Conservation (phyloP, 2,329 filamentous ascomycete genomes). For the Ploettnerulaceae sp. region DNA sequence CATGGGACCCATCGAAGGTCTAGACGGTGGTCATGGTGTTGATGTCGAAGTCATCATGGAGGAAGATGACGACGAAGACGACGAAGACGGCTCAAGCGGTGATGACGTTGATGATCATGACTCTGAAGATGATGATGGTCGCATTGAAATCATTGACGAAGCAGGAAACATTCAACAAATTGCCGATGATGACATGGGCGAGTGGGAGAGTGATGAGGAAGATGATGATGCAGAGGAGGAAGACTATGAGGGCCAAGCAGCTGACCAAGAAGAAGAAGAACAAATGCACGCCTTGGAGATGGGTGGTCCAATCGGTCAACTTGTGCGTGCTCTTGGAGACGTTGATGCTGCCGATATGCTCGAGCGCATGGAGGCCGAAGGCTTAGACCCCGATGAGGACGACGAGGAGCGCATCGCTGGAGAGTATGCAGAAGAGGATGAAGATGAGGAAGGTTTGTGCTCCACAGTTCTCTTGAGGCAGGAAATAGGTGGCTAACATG, state of each 20-base stretch:
- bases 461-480: background rate
- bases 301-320: slow-evolving; percentile 45
- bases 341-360: slow-evolving; percentile 36
- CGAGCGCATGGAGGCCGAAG: slow-evolving; percentile 40
- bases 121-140: slow-evolving; percentile 43
- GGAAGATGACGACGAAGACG: slow-evolving; percentile 61
- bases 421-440: slow-evolving; percentile 52
- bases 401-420: slow-evolving; percentile 38
- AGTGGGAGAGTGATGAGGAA: slow-evolving; percentile 58
- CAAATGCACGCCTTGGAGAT: slow-evolving; percentile 42
- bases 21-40: slow-evolving; percentile 56
- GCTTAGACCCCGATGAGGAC: slow-evolving; percentile 47
- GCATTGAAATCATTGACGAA: slow-evolving; percentile 58
- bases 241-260: slow-evolving; percentile 51
- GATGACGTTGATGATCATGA: slow-evolving; percentile 54
- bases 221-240: slow-evolving; percentile 49
- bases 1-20: slow-evolving; percentile 80
- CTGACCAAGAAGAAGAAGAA: slow-evolving; percentile 49
- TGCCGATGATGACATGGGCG: slow-evolving; percentile 54
- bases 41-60: slow-evolving; percentile 75
- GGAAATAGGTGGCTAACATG: slow-evolving; percentile 23
- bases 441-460: slow-evolving; percentile 48
- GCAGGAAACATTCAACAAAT: slow-evolving; percentile 46
- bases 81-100: slow-evolving; percentile 54
- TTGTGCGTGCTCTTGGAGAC: slow-evolving; percentile 48